Percentiles rank a stretch among this genome's conserved stretches.
phyloP scores from a whole-genome alignment of 129 eudicot genomes.

The Ambrosia trifida region DNA sequence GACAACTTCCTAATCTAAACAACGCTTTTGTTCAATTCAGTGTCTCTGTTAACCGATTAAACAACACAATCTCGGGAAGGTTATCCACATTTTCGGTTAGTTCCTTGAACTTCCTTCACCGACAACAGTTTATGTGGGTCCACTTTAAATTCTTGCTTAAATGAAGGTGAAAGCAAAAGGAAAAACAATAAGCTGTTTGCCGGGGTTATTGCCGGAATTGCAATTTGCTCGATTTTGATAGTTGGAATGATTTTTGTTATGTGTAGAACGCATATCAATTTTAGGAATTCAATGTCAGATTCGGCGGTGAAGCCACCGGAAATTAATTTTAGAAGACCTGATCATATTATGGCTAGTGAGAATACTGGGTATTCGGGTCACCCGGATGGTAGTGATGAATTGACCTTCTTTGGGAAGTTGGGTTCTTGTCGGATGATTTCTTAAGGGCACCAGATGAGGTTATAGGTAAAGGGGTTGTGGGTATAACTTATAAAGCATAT shows the following conservation, averaged over 20 bases:
- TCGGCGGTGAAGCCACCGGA: constrained; percentile 39
- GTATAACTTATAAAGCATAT: constrained; percentile 65
- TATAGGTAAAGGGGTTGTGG: constrained; percentile 52
- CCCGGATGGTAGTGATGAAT: constrained; percentile 33
- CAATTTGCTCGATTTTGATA: constrained; percentile 44
- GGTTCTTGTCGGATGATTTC: constrained; percentile 52
- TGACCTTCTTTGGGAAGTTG: constrained; percentile 45
- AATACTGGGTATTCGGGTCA: constrained; percentile 32
- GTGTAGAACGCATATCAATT: constrained; percentile 28
- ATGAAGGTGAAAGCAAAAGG: constrained; percentile 11
- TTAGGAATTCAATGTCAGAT: constrained; percentile 21
- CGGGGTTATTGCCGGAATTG: constrained; percentile 70
- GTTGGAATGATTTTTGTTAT: constrained; percentile 13
- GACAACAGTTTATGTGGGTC: constrained; percentile 27
- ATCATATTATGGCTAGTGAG: constrained; percentile 28
- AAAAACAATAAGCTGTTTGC: constrained; percentile 39
- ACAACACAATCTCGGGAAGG: constrained; percentile 43
- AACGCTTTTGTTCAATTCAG: constrained; percentile 46
- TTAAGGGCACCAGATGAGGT: constrained; percentile 64
- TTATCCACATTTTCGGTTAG: neutral
- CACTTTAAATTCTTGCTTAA: constrained; percentile 30
- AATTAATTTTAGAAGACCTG: constrained; percentile 23
- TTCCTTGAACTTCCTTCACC: constrained; percentile 22
- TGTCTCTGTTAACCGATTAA: constrained; percentile 58
- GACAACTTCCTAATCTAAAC: constrained; percentile 51